Evolutionary conservation across 768 basidiomycete species (phyloP), one percentile per base, ranked within the genome.

Genomic region (Mycena albidolilacea): DNA sequence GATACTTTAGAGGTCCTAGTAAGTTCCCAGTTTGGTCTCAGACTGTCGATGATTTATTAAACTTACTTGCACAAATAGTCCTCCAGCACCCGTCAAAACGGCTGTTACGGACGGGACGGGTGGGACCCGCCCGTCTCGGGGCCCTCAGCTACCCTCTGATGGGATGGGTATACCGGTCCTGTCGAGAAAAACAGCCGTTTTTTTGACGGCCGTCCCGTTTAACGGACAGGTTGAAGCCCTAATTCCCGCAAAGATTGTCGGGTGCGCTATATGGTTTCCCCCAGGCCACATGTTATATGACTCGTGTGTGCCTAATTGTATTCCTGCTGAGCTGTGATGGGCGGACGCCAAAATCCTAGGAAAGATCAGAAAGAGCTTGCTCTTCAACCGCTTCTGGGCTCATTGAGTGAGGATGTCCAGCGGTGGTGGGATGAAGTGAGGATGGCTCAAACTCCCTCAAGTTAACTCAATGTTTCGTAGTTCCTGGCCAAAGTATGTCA

Each of bases 241-340:
- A n/a, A n/a, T n/a, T n/a, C n/a, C 39, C 11, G 5, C 52, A 5
- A 65, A 50, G 39, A 65, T 65, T 41, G 52, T 65, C 12, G 64
- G 64, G 8, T 65, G 64, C 17, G 64, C 64, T 9, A n/a, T 65
- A 21, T 65, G 64, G 64, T 65, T 21, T 43, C 11, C 38, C 5
- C 64, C 64, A 7, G 52, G 50, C 19, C 38, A 21, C n/a, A 10
- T 0, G 21, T 9, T 39, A 6, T 39, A 65, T 35, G 64, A 65
- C 50, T 21, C 38, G 46, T 55, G 55, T n/a, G 37, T 17, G 7
- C 41, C 14, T 4, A 48, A 39, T 14, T 10, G 19, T 44, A n/a
- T 61, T 37, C 48, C 12, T 23, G 12, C 23, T 30, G 14, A 62
- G 12, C 12, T 23, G 15, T 46, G 41, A 43, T 43, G 41, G 41